Conservation (phyloP, 2,329 filamentous ascomycete genomes). For the Aspergillus neotritici region DNA sequence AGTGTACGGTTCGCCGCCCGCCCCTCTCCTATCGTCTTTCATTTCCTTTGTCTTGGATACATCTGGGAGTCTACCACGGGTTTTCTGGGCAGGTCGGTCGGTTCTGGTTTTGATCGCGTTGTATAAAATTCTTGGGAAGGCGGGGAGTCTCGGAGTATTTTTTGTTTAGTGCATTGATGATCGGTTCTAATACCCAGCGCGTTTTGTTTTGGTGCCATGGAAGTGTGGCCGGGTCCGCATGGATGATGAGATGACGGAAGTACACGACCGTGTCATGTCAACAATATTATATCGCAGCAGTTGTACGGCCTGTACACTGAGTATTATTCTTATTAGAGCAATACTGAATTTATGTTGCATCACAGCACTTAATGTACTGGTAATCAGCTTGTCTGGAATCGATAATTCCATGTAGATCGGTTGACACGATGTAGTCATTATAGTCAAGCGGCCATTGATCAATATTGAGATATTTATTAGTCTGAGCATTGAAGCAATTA, state of each 20-base stretch:
- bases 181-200: constrained; percentile 29
- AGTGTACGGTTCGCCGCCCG: background rate
- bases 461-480: too few species aligned
- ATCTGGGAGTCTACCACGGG: too few species aligned
- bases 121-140: too few species aligned
- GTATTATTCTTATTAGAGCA: background rate
- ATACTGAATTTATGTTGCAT: too few species aligned
- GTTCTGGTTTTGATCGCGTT: too few species aligned
- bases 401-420: too few species aligned
- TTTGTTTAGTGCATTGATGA: constrained; percentile 13
- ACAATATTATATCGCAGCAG: constrained; percentile 1
- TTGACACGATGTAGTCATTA: too few species aligned
- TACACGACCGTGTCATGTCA: constrained; percentile 9
- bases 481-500: too few species aligned
- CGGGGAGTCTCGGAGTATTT: constrained; percentile 7
- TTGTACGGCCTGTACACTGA: constrained; percentile 6
- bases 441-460: too few species aligned
- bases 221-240: constrained; percentile 10
- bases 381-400: too few species aligned
- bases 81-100: too few species aligned
- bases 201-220: constrained; percentile 16
- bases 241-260: constrained; percentile 11
- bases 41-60: background rate
- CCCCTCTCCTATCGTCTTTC: background rate
- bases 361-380: too few species aligned